phyloP scores from a whole-genome alignment of 2,329 filamentous ascomycete species.

The Neopestalotiopsis clavispora region DNA sequence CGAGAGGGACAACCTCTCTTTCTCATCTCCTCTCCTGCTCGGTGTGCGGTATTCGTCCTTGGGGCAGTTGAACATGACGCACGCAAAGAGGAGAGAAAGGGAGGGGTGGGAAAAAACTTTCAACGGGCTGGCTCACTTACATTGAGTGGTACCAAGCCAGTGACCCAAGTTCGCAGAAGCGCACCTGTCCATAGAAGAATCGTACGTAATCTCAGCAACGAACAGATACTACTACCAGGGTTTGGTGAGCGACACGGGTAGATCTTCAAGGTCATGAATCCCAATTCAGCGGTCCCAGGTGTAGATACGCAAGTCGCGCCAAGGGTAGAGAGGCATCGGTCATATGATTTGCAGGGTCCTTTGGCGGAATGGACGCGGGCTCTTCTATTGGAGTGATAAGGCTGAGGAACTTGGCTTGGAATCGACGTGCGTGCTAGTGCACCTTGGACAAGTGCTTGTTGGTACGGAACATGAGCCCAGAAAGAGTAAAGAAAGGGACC shows the following conservation, averaged over 20 bases:
- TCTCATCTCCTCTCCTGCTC: background rate
- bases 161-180: background rate
- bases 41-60: background rate
- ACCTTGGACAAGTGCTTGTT: background rate
- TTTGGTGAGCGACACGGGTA: background rate
- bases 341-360: constrained; percentile 1
- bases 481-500: background rate
- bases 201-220: background rate
- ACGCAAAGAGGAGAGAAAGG: background rate
- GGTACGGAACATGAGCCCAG: background rate
- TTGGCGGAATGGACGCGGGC: background rate
- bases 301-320: background rate
- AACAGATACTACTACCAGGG: background rate
- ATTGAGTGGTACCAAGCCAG: background rate
- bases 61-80: background rate
- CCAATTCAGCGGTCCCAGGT: background rate
- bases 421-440: background rate
- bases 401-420: background rate
- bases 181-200: background rate
- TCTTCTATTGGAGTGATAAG: background rate
- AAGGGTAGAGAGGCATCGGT: background rate
- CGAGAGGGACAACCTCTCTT: background rate
- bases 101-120: background rate
- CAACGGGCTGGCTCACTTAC: background rate
- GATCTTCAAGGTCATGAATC: background rate